Percentiles rank a stretch among this genome's conserved stretches.
These are phyloP conservation scores for Madurella mycetomatis DNA, from an alignment of 2,329 filamentous ascomycete genomes.

Conservation along the genomic window DNA sequence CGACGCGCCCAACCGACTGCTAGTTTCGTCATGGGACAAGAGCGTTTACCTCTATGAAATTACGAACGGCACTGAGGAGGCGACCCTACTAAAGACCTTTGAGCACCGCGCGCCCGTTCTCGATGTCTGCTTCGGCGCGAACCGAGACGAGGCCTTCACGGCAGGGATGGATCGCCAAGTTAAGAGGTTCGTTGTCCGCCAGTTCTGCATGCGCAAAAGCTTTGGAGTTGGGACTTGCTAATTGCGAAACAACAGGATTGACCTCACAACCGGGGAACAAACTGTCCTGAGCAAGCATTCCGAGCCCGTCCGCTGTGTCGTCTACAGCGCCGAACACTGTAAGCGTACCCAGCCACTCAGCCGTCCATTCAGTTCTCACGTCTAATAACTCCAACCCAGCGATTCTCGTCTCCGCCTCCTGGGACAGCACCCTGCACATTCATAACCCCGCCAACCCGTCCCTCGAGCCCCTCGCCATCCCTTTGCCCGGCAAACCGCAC, in stretches of 20 bases:
- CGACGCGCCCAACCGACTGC: slow-evolving; percentile 64
- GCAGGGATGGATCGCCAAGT: slow-evolving; percentile 86
- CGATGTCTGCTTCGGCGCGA: slow-evolving; percentile 83
- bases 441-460: slow-evolving; percentile 59
- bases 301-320: slow-evolving; percentile 75
- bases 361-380: neutral
- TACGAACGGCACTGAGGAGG: slow-evolving; percentile 53
- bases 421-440: slow-evolving; percentile 87
- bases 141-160: slow-evolving; percentile 78
- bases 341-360: slow-evolving; percentile 25
- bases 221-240: neutral
- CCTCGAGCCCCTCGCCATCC: slow-evolving; percentile 57
- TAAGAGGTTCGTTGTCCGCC: slow-evolving; percentile 56
- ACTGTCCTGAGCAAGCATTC: slow-evolving; percentile 73
- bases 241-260: slow-evolving; percentile 41
- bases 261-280: slow-evolving; percentile 68
- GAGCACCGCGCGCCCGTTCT: slow-evolving; percentile 82
- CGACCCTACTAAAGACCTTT: slow-evolving; percentile 65
- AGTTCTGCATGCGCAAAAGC: neutral
- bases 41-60: slow-evolving; percentile 87
- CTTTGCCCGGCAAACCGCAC: slow-evolving; percentile 82
- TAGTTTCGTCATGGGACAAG: slow-evolving; percentile 95
- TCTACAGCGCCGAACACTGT: slow-evolving; percentile 73
- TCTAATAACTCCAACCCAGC: slow-evolving; percentile 35
- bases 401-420: slow-evolving; percentile 83